Evolutionary conservation across 306 rosid genomes (phyloP), one percentile per base, ranked within the genome.

Genomic region (Vigna nakashimae): DNA sequence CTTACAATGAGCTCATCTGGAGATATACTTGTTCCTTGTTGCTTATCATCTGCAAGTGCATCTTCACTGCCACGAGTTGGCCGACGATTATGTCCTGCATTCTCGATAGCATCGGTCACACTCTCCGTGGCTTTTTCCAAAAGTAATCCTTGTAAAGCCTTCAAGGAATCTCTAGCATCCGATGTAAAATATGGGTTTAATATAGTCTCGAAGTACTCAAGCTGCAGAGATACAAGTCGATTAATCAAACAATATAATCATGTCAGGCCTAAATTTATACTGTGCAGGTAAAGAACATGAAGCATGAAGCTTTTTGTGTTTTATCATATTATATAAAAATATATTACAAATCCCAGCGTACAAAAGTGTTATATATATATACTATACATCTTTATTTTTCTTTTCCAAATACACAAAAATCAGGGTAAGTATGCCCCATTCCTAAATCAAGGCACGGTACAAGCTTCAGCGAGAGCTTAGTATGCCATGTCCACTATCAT

Each of bases 1-100:
- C 98, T 96, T 89, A 96, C 99, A 83, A 96, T 91, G 72, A 96
- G 92, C 63, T 96, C 99, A 81, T 96, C 99, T 0, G 99, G 99
- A 73, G 98, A 91, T 18, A 91, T 88, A 43, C 82, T 80, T 36
- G 82, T 45, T 80, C 96, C 98, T 81, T 83, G 93, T 67, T 82
- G 92, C 64, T 84, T 89, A 43, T 95, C 98, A 71, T 96, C 28
- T 26, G 28, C 28, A 77, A 85, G 49, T 30, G 98, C 97, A 14
- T 96, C 99, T 83, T 96, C 99, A 77, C 98, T 92, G 36, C 99
- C 99, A 24, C 99, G 99, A 49, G 99, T 96, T 15, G 96, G 59
- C 59, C 98, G 97, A 59, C 98, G 96, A 77, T 88, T 82, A 75
- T 96, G 99, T 58, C 96, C 99, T 40, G 94, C 97, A 88, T 88